Conservation (phyloP, 2,329 filamentous ascomycete genomes). For the Myotisia sp. region DNA sequence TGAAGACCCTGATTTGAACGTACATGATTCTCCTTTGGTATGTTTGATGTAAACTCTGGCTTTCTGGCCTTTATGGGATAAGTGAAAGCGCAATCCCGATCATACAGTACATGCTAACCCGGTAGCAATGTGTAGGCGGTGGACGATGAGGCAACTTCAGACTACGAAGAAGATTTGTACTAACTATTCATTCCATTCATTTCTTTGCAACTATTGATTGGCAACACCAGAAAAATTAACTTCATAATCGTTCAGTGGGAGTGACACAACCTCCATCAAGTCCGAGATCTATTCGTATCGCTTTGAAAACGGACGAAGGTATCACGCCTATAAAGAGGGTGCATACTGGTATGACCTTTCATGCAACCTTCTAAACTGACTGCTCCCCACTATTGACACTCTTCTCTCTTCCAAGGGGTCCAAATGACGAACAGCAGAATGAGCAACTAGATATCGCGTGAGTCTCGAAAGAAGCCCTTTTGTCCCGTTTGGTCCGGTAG, state of each 20-base stretch:
- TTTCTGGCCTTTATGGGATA: no score
- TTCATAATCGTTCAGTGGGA: neutral
- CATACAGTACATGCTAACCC: no score
- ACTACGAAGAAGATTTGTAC: conserved; percentile 1
- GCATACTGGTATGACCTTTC: conserved; percentile 6
- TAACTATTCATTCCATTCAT: neutral
- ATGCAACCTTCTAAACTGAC: no score
- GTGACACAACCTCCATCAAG: conserved; percentile 6
- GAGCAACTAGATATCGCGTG: conserved; percentile 14
- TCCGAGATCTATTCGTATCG: conserved; percentile 4
- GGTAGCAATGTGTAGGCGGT: no score
- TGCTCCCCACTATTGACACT: neutral
- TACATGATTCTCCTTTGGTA: no score
- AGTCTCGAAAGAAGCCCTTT: neutral
- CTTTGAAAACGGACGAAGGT: conserved; percentile 22
- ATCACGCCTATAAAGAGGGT: conserved; percentile 14
- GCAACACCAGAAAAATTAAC: neutral
- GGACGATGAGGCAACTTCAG: conserved; percentile 1
- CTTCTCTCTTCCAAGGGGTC: conserved; percentile 4
- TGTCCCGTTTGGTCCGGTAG: neutral
- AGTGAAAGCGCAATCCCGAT: no score
- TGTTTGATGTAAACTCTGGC: no score
- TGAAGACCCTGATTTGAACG: no score
- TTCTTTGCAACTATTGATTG: neutral
- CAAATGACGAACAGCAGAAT: conserved; percentile 14